Conservation (phyloP, 192 early-diverging fungal genomes). For the Linnemannia exigua region DNA sequence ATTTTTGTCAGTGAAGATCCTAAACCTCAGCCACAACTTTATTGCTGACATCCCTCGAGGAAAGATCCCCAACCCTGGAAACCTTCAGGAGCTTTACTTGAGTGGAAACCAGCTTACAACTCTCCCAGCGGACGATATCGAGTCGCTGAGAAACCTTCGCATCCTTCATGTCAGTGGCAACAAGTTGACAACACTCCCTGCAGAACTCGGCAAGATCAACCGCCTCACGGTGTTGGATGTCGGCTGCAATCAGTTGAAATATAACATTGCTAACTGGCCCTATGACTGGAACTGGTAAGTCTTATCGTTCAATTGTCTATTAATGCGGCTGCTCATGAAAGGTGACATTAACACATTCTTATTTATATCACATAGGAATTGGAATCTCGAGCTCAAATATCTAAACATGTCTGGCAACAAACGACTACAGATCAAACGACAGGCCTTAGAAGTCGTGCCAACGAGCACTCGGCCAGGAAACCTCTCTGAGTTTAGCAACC, state of each 20-base stretch:
- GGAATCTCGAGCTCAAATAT: slow-evolving; percentile 93
- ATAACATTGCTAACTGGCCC: slow-evolving; percentile 95
- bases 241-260: slow-evolving; percentile 89
- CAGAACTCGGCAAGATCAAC: slow-evolving; percentile 93
- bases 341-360: neutral
- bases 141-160: slow-evolving; percentile 76
- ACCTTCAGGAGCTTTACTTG: slow-evolving; percentile 84
- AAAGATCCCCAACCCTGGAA: slow-evolving; percentile 73
- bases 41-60: slow-evolving; percentile 87
- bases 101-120: slow-evolving; percentile 88
- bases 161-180: slow-evolving; percentile 90
- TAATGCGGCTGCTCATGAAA: neutral
- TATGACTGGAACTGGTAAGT: slow-evolving; percentile 95
- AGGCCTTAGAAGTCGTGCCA: slow-evolving; percentile 59
- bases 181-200: slow-evolving; percentile 89
- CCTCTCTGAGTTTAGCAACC: slow-evolving; percentile 81
- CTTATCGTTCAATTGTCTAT: neutral
- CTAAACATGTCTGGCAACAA: slow-evolving; percentile 95
- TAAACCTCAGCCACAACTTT: slow-evolving; percentile 89
- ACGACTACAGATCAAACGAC: slow-evolving; percentile 86
- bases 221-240: slow-evolving; percentile 85
- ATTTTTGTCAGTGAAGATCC: slow-evolving; percentile 78
- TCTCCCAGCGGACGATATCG: slow-evolving; percentile 88
- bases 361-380: slow-evolving; percentile 67
- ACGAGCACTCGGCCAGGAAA: slow-evolving; percentile 61